Evolutionary conservation across 2,329 filamentous ascomycete species (phyloP), one percentile per base, ranked within the genome.

Genomic region (Aspergillus sp.): DNA sequence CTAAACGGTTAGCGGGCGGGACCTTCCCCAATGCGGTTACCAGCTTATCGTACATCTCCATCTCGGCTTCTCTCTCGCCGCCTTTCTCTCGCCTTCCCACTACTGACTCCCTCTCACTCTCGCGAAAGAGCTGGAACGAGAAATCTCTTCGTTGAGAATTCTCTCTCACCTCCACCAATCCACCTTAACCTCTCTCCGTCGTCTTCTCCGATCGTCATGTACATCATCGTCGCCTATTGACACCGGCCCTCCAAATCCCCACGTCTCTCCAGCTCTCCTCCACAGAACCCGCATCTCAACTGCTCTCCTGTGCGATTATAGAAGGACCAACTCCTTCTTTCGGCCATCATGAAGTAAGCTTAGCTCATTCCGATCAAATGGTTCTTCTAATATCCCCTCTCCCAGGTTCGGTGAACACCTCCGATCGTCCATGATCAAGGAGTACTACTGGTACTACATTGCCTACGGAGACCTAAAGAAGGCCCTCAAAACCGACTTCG

Each of bases 391-490:
- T 19, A 24, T 42, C 40, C 43, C 46, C 46, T 48, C 51, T 36
- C 35, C 22, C 43, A 87, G 84, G 81, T 99, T 97, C 80, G 94
- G 94, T 72, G 90, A 96, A 76, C 92, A 99, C 81, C 85, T 99
- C 67, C 90, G 90, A 60, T 93, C 90, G 66, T 96, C 92, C 70
- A 83, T 96, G 68, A 95, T 97, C 75, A 91, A 89, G 79, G 92
- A 97, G 76, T 99, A 95, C 78, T 87, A 92, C 73, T 96, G 92
- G 86, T 90, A 96, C 79, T 99, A 99, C 77, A 96, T 99, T 75
- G 88, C 90, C 76, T 99, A 99, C 77, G 92, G 96, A 71, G 89
- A 87, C 60, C 83, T 99, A 46, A 99, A 99, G 77, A 80, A 82
- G 61, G 86, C 90, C 60, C 85, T 99, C 56, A 94, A 93, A 75